Evolutionary conservation across 306 rosid species (phyloP).

Genomic region (Lathyrus oleraceus): DNA sequence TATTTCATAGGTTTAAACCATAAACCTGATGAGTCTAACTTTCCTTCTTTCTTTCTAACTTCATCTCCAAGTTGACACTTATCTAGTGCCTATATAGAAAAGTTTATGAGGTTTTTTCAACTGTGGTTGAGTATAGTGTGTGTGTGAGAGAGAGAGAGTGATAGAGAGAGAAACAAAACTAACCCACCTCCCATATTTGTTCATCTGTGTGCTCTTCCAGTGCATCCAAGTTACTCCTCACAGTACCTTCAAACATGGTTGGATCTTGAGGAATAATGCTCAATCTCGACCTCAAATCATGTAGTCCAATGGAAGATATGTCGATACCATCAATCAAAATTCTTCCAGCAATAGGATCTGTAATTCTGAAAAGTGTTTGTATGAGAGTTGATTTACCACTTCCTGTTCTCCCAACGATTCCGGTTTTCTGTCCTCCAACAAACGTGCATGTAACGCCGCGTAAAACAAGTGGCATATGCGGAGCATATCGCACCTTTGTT

Average conservation of each 20-base stretch:
- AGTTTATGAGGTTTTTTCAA: too few species aligned
- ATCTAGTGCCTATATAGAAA: too few species aligned
- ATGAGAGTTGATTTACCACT: background rate
- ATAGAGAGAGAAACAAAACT: too few species aligned
- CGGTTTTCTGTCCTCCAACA: background rate
- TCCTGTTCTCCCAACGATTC: background rate
- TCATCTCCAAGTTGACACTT: conserved; percentile 3
- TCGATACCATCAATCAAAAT: background rate
- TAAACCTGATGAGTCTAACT: background rate
- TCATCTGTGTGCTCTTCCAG: background rate
- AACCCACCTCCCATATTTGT: background rate
- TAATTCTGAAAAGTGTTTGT: background rate
- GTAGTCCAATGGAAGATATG: background rate
- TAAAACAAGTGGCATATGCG: background rate
- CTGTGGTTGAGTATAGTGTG: too few species aligned
- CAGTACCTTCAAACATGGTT: background rate
- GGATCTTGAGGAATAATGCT: conserved; percentile 14
- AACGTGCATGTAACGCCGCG: background rate
- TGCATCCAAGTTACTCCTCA: background rate
- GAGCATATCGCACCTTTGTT: background rate
- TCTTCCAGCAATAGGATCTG: background rate
- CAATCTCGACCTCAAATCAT: background rate
- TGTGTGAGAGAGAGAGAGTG: too few species aligned
- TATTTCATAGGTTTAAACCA: background rate
- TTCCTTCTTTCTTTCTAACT: background rate